A percentile compares a stretch with the other conserved stretches of the same genome.
Evolutionary conservation across 345 rosid genomes (phyloP).

Genomic region (Eucalyptus erythrocorys): DNA sequence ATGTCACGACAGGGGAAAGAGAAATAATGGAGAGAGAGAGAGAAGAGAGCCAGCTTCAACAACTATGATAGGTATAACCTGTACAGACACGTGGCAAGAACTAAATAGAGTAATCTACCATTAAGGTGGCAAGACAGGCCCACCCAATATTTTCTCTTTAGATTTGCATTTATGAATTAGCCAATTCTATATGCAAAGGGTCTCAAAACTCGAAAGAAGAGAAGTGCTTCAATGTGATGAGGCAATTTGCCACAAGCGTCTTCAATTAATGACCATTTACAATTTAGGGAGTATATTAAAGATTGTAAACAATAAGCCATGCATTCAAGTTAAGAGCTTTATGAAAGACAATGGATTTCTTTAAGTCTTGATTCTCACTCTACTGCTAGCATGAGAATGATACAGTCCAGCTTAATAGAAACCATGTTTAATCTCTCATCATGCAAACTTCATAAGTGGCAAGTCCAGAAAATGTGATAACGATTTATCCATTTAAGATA

Average conservation of each 20-base stretch:
- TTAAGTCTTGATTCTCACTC: background rate
- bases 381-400: background rate
- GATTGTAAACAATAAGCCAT: background rate
- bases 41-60: background rate
- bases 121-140: background rate
- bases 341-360: background rate
- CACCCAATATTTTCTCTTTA: background rate
- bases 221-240: background rate
- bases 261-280: background rate
- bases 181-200: background rate
- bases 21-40: background rate
- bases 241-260: background rate
- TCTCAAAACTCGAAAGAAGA: background rate
- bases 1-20: background rate
- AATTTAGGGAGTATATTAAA: background rate
- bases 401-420: background rate
- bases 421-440: background rate
- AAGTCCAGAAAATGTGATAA: background rate
- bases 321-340: background rate
- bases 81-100: rapidly evolving
- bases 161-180: background rate
- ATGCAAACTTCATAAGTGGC: background rate
- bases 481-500: background rate
- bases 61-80: background rate
- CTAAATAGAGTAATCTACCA: rapidly evolving